Base-by-base conservation (phyloP, 2,329 filamentous ascomycete species). In the Zasmidium citrigriseum region DNA sequence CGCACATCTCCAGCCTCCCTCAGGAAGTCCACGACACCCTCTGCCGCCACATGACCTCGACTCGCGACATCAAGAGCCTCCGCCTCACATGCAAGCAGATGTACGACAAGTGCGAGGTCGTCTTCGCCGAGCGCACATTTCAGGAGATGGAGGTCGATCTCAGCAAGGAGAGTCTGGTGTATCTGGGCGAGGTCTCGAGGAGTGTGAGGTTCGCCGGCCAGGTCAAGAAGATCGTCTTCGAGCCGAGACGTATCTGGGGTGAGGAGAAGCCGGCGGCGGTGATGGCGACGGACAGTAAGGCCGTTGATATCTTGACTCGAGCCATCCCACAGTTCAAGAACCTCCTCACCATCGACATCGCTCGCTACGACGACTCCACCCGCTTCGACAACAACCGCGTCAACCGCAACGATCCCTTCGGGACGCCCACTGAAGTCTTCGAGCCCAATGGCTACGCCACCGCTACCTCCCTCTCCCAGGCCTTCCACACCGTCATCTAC, bases 101-200 rank as follows among this genome's bases (percentile, higher is more conserved):
- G 21, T 45, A 46, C 22, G 18, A 21, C 18, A 53, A 46, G 4
- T 41, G 27, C 10, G 25, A 54, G 27, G 20, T 29, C 14, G 23
- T 34, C 14, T 60, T 56, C 48, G 21, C 34, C 7, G 46, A 56
- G 23, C 9, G 25, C 14, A 11, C 18, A 9, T 60, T 56, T 23
- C 18, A 18, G 11, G 45, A 21, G 4, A 22, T 60, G 14, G 49
- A 60, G 38, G 47, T 56, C 45, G 34, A 47, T 21, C 57, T 60
- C 10, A 44, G 27, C 11, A 7, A 34, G 10, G 18, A 23, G 20
- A 27, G 54, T 18, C 45, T 60, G 7, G 9, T 16, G 5, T 56
- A 53, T 45, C 41, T 60, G n/a, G 34, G 22, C 10, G 23, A 48
- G 7, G 22, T 56, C 4, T 45, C 52, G 29, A 23, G 7, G 22